Percentiles rank a stretch among this genome's conserved stretches.
Conservation (phyloP, 2,329 filamentous ascomycete genomes). For the Colletotrichum acutatum region DNA sequence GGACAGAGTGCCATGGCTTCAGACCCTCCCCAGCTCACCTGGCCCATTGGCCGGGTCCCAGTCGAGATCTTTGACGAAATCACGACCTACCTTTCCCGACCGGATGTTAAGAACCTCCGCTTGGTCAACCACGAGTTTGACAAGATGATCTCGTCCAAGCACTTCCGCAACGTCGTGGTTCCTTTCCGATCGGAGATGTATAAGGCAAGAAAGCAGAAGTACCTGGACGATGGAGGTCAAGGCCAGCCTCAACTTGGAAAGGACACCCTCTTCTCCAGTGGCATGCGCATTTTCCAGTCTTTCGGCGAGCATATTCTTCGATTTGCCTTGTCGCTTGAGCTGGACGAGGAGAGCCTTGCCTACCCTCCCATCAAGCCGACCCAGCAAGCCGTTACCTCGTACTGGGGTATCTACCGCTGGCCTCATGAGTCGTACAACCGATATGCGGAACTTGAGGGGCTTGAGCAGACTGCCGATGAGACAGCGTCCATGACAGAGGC, state of each 20-base stretch:
- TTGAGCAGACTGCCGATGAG: slow-evolving; percentile 74
- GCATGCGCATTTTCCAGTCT: slow-evolving; percentile 69
- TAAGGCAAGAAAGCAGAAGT: slow-evolving; percentile 44
- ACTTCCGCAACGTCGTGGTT: slow-evolving; percentile 73
- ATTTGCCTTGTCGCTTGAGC: slow-evolving; percentile 76
- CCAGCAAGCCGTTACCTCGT: slow-evolving; percentile 64
- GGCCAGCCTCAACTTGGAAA: slow-evolving; percentile 36
- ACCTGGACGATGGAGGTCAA: not conserved
- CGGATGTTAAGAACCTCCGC: slow-evolving; percentile 69
- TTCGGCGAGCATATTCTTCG: slow-evolving; percentile 70
- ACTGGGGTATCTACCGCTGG: slow-evolving; percentile 76
- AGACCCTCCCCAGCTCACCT: slow-evolving; percentile 32
- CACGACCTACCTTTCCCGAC: slow-evolving; percentile 62
- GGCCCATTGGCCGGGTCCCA: slow-evolving; percentile 58
- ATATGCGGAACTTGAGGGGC: slow-evolving; percentile 66
- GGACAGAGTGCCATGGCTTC: slow-evolving; percentile 19
- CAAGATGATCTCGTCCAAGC: slow-evolving; percentile 62
- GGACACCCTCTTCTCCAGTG: slow-evolving; percentile 51
- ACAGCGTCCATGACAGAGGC: slow-evolving; percentile 70
- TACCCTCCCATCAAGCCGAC: slow-evolving; percentile 66
- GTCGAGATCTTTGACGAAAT: slow-evolving; percentile 72
- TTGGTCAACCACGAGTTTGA: slow-evolving; percentile 70
- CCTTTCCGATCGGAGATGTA: slow-evolving; percentile 74
- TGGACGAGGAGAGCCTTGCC: slow-evolving; percentile 63
- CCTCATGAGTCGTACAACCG: slow-evolving; percentile 68